Base-by-base conservation (phyloP, 768 basidiomycete species). In the Mycena sanguinolenta region DNA sequence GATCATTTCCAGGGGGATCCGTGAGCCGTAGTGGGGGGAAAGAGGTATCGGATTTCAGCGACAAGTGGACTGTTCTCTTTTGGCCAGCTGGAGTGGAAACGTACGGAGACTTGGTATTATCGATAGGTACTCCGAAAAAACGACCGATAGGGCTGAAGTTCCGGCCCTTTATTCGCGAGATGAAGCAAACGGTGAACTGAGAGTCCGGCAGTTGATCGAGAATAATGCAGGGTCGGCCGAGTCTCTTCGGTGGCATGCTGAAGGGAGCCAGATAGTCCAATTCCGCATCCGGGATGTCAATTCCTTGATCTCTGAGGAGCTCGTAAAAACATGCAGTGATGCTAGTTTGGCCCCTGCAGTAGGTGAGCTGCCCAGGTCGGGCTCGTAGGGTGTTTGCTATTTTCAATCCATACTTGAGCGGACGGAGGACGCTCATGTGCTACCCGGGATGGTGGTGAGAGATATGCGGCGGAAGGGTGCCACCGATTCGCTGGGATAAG, bases 181-280 rank as follows among this genome's bases (percentile, higher is more conserved):
- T 54, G 49, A 70, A 65, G 6, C 69, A 64, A 4, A 70, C 63
- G 53, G 46, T 55, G 42, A 55, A 60, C 30, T 30, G 30, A 8
- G 46, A 28, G 36, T 61, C 58, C 6, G 63, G 30, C 10, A 23
- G 42, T 25, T 52, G 58, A 21, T 60, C 64, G 16, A 70, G 63
- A 46, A 70, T 52, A 32, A 70, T 65, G 63, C 69, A 70, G 5
- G 69, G 69, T 27, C 69, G 63, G 32, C 63, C 69, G n/a, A 70
- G 38, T 6, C 1, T 38, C n/a, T 54, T 34, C 9, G 38, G 32
- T 46, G 38, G 7, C 36, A 39, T 9, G 23, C 34, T 32, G 14
- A 65, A 21, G 14, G 53, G 28, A 6, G 16, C 17, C n/a, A 65
- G 30, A 54, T 34, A 64, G 19, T 32, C 5, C 6, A 32, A 34